Conservation (phyloP, 176 grass and related monocot genomes). For the Ananas comosus region DNA sequence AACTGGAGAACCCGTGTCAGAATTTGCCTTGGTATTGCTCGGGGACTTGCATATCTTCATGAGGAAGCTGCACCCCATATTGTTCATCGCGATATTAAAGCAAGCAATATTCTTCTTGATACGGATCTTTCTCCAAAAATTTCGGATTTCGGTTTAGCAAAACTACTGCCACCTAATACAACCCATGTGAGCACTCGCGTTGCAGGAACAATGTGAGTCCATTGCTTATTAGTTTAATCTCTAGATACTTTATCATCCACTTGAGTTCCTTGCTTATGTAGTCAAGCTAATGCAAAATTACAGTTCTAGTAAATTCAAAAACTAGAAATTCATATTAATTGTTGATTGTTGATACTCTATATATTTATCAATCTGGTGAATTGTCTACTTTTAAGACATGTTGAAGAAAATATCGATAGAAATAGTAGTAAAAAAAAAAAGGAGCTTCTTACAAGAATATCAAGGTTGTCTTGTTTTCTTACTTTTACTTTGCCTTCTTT, state of each 20-base stretch:
- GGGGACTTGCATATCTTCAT: slow-evolving; percentile 77
- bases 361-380: too few relatives aligned
- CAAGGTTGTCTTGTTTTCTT: not conserved
- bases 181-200: slow-evolving; percentile 89
- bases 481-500: slow-evolving; percentile 14
- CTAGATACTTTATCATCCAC: not conserved
- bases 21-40: slow-evolving; percentile 62
- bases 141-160: slow-evolving; percentile 85
- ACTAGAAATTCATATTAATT: not conserved
- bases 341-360: too few relatives aligned
- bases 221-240: not conserved
- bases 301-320: not conserved
- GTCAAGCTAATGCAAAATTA: too few relatives aligned
- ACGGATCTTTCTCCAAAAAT: slow-evolving; percentile 65
- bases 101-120: slow-evolving; percentile 94
- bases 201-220: slow-evolving; percentile 79
- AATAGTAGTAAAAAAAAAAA: too few relatives aligned
- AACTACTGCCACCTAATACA: slow-evolving; percentile 54
- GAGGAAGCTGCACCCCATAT: slow-evolving; percentile 60
- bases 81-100: slow-evolving; percentile 93
- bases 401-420: too few relatives aligned
- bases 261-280: not conserved
- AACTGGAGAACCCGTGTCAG: slow-evolving; percentile 61
- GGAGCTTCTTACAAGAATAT: not conserved
- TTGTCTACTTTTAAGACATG: too few relatives aligned